Evolutionary conservation across 306 rosid genomes (phyloP).

Genomic region (Acacia acuminata): DNA sequence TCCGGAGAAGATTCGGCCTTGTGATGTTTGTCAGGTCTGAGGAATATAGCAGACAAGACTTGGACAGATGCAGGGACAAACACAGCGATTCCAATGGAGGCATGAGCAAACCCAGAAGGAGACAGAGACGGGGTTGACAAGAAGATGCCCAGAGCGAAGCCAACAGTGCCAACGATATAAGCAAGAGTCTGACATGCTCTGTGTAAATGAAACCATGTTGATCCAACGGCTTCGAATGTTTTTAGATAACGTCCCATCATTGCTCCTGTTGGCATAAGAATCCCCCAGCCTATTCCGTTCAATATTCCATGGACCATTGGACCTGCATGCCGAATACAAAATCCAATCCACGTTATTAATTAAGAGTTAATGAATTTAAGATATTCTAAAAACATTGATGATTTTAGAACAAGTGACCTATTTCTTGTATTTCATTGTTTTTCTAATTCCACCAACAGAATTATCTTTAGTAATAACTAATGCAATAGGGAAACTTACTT

Average conservation of each 20-base stretch:
- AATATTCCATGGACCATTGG: neutral
- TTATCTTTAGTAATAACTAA: no score
- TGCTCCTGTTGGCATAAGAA: neutral
- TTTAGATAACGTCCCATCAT: neutral
- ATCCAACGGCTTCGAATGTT: neutral
- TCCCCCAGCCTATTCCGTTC: neutral
- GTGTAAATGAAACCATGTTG: conserved; percentile 24
- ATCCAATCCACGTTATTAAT: no score
- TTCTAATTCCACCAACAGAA: no score
- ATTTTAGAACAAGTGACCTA: no score
- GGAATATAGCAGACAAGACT: neutral
- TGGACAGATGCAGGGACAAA: conserved; percentile 1
- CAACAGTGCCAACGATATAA: neutral
- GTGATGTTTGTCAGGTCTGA: conserved; percentile 24
- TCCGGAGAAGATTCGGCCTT: neutral
- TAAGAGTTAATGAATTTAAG: no score
- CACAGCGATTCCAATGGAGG: no score
- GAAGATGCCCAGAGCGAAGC: neutral
- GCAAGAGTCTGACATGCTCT: conserved; percentile 17
- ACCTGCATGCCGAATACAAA: no score
- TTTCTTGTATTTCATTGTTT: no score
- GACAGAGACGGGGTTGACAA: neutral
- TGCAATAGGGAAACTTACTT: no score
- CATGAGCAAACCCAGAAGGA: no score
- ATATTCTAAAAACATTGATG: no score